Conservation (phyloP, 2,329 filamentous ascomycete genomes). For the Penicillium oxalicum region DNA sequence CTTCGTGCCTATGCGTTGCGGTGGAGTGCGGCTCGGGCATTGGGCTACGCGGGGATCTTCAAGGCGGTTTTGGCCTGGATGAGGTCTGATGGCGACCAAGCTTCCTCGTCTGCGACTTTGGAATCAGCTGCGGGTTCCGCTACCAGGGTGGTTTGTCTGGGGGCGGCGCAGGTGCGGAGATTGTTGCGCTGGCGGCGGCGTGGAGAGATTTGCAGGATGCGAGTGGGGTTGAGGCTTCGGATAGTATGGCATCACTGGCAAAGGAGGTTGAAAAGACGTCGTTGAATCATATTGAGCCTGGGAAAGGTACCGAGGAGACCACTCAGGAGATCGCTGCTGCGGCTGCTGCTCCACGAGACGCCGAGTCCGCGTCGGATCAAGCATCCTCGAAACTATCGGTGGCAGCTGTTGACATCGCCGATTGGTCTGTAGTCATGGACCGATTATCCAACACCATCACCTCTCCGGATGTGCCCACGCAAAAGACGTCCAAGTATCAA, state of each 20-base stretch:
- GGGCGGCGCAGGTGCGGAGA: constrained; percentile 61
- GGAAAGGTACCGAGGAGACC: not conserved
- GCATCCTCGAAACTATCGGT: constrained; percentile 38
- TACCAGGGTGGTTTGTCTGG: constrained; percentile 50
- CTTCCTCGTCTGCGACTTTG: not conserved
- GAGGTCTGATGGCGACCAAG: not conserved
- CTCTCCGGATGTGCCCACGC: constrained; percentile 25
- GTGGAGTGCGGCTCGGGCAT: constrained; percentile 81
- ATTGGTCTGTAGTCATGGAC: constrained; percentile 62
- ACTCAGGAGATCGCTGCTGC: constrained; percentile 1
- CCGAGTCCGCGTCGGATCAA: not conserved
- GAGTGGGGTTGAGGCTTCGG: not conserved
- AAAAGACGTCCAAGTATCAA: constrained; percentile 24
- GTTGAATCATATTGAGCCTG: constrained; percentile 8
- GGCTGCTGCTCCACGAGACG: not conserved
- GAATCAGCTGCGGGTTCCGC: not conserved
- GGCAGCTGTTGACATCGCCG: constrained; percentile 71
- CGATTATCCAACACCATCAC: constrained; percentile 54
- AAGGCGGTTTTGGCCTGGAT: constrained; percentile 29
- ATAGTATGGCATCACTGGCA: constrained; percentile 7
- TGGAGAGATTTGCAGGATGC: constrained; percentile 34
- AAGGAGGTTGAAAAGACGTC: constrained; percentile 14
- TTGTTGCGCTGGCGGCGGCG: constrained; percentile 57
- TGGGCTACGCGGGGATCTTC: constrained; percentile 70
- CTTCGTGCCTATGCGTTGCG: constrained; percentile 78